Conservation (phyloP, 1,139 yeast species). For the Sugiyamaella japonica region DNA sequence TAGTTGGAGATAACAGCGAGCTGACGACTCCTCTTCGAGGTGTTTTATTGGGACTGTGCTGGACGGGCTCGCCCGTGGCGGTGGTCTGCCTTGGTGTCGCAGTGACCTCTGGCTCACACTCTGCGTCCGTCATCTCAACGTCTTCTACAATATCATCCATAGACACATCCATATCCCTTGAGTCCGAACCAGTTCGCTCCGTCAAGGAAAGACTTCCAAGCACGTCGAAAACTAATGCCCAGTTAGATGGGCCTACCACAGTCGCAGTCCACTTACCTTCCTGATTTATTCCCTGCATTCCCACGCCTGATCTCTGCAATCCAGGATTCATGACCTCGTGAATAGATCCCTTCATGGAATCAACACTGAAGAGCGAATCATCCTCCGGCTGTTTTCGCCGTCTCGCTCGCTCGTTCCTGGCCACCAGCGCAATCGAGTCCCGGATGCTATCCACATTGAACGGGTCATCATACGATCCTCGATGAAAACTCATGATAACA, state of each 20-base stretch:
- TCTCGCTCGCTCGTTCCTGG: not conserved
- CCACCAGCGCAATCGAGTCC: conserved; percentile 9
- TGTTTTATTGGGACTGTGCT: conserved; percentile 13
- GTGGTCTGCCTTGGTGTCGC: conserved; percentile 8
- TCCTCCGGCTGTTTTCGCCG: conserved; percentile 10
- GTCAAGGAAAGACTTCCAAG: conserved; percentile 4
- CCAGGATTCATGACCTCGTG: conserved; percentile 6
- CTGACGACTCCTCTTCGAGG: conserved; percentile 14
- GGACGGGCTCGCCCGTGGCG: not conserved
- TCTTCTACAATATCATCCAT: conserved; percentile 12
- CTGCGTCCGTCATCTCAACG: conserved; percentile 18
- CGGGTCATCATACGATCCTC: conserved; percentile 6
- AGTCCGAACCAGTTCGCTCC: not conserved
- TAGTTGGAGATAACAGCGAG: conserved; percentile 27
- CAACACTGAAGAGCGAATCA: conserved; percentile 17
- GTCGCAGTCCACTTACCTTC: not conserved
- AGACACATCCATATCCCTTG: conserved; percentile 17
- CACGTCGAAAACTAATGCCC: conserved; percentile 3
- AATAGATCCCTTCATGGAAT: conserved; percentile 19
- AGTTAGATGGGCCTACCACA: too few species aligned
- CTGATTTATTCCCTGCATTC: not conserved
- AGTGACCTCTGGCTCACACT: conserved; percentile 13
- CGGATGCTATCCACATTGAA: conserved; percentile 17
- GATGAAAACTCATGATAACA: not conserved
- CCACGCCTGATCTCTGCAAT: not conserved